Evolutionary conservation across 257 asterid genomes (phyloP).

Genomic region (Plantago elongata): DNA sequence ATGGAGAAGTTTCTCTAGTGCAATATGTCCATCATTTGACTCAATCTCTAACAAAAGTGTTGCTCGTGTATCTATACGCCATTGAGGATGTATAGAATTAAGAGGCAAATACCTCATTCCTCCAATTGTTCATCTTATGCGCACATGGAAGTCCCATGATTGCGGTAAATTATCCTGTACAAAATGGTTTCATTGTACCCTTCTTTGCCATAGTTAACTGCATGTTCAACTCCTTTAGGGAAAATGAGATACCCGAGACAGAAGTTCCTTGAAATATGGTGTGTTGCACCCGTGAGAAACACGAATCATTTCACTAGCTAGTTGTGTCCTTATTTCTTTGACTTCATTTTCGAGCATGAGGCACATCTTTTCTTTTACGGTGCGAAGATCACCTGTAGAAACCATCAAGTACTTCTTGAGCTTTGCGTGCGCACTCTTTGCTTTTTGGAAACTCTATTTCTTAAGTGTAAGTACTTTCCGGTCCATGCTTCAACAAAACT

Average conservation of each 20-base stretch:
- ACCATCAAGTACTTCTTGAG: neutral
- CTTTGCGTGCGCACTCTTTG: neutral
- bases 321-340: neutral
- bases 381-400: neutral
- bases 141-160: neutral
- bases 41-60: neutral
- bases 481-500: neutral
- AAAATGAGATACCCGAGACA: no score
- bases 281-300: no score
- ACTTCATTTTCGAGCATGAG: neutral
- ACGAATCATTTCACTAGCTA: neutral
- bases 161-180: neutral
- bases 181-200: neutral
- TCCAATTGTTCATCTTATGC: neutral
- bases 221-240: no score
- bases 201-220: neutral
- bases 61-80: neutral
- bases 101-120: neutral
- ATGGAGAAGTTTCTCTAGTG: neutral
- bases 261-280: no score
- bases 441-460: neutral
- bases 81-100: neutral
- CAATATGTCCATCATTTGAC: neutral
- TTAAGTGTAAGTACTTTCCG: neutral
- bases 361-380: neutral